These are phyloP conservation scores for Fistulifera pelliculosa DNA, from an alignment of 108 stramenopile genomes.

Conservation along the genomic window DNA sequence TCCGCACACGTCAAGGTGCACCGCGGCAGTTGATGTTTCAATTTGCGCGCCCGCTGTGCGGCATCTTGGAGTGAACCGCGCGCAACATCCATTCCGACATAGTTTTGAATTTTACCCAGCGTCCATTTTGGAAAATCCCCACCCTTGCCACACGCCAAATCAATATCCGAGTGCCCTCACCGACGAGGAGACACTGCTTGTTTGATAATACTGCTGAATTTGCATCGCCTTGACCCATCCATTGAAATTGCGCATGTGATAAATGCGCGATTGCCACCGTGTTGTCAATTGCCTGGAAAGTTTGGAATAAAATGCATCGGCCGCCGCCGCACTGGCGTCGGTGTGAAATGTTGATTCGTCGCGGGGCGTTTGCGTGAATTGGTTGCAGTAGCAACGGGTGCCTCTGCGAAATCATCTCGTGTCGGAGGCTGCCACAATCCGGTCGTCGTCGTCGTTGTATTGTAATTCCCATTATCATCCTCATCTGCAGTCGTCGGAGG, in stretches of 20 bases:
- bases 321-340: conserved; percentile 71
- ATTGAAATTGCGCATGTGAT: conserved; percentile 94
- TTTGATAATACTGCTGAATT: conserved; percentile 65
- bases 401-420: not conserved
- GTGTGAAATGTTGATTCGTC: conserved; percentile 35
- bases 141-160: conserved; percentile 98
- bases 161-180: conserved; percentile 60
- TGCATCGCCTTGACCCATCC: conserved; percentile 97
- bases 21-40: conserved; percentile 43
- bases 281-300: conserved; percentile 55
- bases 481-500: not conserved
- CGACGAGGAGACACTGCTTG: too few relatives aligned
- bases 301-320: conserved; percentile 77
- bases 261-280: conserved; percentile 80
- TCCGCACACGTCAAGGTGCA: conserved; percentile 76
- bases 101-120: conserved; percentile 60
- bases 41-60: conserved; percentile 67
- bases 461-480: not conserved
- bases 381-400: too few relatives aligned
- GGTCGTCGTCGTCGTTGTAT: not conserved
- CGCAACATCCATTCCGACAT: conserved; percentile 97
- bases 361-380: too few relatives aligned
- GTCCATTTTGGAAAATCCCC: conserved; percentile 96
- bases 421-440: conserved; percentile 5
- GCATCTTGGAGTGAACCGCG: conserved; percentile 89